Evolutionary conservation across 2,329 filamentous ascomycete genomes (phyloP), one percentile per base, ranked within the genome.

Genomic region (Onygenales sp.): DNA sequence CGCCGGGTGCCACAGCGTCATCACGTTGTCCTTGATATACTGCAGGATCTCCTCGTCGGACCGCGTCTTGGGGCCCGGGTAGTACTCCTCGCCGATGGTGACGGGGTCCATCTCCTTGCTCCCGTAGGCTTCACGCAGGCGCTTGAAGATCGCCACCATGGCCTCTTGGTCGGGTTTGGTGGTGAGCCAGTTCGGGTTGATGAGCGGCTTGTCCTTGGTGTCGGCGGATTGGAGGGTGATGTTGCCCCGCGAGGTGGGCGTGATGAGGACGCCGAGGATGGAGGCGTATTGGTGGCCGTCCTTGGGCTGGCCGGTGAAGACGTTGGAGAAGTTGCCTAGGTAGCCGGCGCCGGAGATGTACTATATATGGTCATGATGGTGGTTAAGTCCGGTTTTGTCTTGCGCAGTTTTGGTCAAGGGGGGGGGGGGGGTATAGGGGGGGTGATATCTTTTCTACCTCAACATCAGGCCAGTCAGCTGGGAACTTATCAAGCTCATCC

Each of bases 181-280:
- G 1, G 63, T 63, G 1, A 80, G 63, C 67, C 71, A 80, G 57
- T 74, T 74, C 1, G 74, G 72, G 56, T 77, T 66, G 54, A 78
- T 72, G 9, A 73, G 58, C 0, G 77, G 76, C 1, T 61, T 58
- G 21, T 71, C 67, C 0, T 59, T 55, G 0, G 63, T 68, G 11
- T 68, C 63, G 17, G 61, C 51, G 0, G 68, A 71, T 0, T 50
- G 48, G 14, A 79, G 66, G 0, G 69, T 73, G 1, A 79, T 62
- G 46, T 65, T 76, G 3, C 77, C 77, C 0, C 71, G 69, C 0
- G 74, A 77, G 0, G 67, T 55, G 3, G 74, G 71, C 0, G 73
- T 66, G 2, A 72, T 63, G 0, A 77, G 61, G 0, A 66, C 67
- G 1, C 58, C 63, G 1, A 60, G 49, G 1, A 72, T 52, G 2